Evolutionary conservation across 192 early-diverging fungal species (phyloP), one percentile per base, ranked within the genome.

Genomic region (Geranomyces variabilis): DNA sequence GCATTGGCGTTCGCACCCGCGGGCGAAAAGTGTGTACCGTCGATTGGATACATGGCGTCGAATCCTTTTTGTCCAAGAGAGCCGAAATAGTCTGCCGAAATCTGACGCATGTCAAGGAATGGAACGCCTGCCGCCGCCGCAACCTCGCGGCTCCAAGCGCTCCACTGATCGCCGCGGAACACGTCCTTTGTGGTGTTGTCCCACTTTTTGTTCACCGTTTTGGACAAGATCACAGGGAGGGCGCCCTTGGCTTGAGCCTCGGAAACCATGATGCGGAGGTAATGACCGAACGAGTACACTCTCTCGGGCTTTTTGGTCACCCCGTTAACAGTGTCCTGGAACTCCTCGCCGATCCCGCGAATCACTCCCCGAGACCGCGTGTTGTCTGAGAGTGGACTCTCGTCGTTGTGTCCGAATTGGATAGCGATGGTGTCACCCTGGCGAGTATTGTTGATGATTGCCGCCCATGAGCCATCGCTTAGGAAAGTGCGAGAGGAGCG

Each of bases 401-500:
- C 4, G 58, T 60, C 58, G 31, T 60, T 60, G 17, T 60, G 58
- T 29, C 58, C 58, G 17, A 60, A 60, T 17, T 26, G 28, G 7
- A 60, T 8, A 1, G 29, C 6, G 28, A 60, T 26, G 6, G 29
- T 33, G 28, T 60, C 58, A 26, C 7, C 28, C 4, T 6, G 58
- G 3, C 17, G 2, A 8, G 31, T 60, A 17, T 3, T 17, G 28
- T 60, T 29, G 9, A 60, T 33, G 22, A 60, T 7, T 1, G 58
- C 30, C 2, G 22, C 30, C 22, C 22, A 33, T 8, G 17, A 33
- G 17, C 58, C 58, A 26, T 60, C 58, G 17, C 28, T 60, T 5
- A 60, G 22, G 58, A 31, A 60, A 26, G 58, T 60, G 58, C 58
- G 58, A 26, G 58, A 30, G 3, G 58, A 60, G 7, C 58, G 58